Evolutionary conservation across 257 asterid species (phyloP), one percentile per base, ranked within the genome.

Genomic region (Solanum etuberosum): DNA sequence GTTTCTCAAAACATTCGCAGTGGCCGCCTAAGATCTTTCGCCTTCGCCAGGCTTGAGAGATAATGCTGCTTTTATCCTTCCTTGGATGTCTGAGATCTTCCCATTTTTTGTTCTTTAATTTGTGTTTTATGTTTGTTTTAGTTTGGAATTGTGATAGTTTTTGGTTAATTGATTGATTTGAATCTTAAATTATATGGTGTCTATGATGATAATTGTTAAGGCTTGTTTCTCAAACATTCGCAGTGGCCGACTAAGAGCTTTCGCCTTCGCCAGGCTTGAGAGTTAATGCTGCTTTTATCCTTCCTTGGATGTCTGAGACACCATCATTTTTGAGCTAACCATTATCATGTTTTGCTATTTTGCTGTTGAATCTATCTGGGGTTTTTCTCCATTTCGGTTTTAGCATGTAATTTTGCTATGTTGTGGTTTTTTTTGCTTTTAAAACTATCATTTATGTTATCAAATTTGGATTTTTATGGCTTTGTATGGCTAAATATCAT

Each of bases 21-120:
- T 93, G 94, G 96, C 96, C 93, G 93, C 86, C 95, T 91, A 70
- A 93, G 93, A 74, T 90, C 94, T 93, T 92, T 93, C 94, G 95
- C 95, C 94, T 91, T 90, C 93, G 95, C 95, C 93, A 67, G 96
- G 97, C 96, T 93, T 87, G 97, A 94, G 96, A 94, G 96, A 87
- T 82, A 51, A 6, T 92, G 97, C 93, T 93, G 96, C 80, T 89
- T 83, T 13, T 91, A 42, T 93, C 97, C 94, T 94, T 94, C 97
- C 96, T 94, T 92, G 96, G 97, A 94, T 93, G 96, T 91, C 95
- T 94, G 96, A 94, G 91, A 72, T 72, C 25, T 71, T 32, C 8
- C n/a, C 42, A 4, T 31, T 7, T 71, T 15, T 68, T 31, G 6
- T 68, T 70, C 77, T 70, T 70, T 31, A 16, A 14, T 5, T 31